phyloP scores from a whole-genome alignment of 352 stramenopile genomes.

The Globisporangium nodosum region DNA sequence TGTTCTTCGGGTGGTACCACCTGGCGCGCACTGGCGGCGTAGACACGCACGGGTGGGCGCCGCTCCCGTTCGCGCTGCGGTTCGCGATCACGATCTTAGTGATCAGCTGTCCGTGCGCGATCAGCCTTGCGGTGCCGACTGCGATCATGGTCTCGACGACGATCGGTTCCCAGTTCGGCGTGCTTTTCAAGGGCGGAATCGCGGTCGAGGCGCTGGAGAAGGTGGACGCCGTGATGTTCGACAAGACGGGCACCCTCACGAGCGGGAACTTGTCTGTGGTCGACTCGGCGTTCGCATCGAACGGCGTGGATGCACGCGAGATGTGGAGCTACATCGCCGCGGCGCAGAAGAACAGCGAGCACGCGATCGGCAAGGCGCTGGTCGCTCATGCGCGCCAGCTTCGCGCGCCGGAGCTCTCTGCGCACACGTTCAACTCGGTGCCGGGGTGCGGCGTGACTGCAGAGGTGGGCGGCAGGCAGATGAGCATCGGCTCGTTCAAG shows the following conservation, averaged over 20 bases:
- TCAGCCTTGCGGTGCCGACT: conserved; percentile 69
- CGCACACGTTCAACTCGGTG: conserved; percentile 34
- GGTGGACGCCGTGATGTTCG: conserved; percentile 72
- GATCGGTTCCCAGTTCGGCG: conserved; percentile 69
- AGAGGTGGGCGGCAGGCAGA: conserved; percentile 20
- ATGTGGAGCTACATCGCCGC: conserved; percentile 46
- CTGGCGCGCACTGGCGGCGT: conserved; percentile 35
- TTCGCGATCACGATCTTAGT: conserved; percentile 78
- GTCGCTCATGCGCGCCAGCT: conserved; percentile 33
- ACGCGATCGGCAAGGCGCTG: conserved; percentile 58
- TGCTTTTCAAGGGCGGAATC: conserved; percentile 76
- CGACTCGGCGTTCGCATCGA: conserved; percentile 6
- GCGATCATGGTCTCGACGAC: conserved; percentile 77
- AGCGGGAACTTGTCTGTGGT: conserved; percentile 47
- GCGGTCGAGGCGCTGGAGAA: conserved; percentile 63
- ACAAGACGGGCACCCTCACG: conserved; percentile 80
- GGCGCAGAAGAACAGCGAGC: conserved; percentile 55
- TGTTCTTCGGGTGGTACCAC: conserved; percentile 75
- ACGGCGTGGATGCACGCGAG: conserved; percentile 5
- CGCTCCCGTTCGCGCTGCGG: conserved; percentile 65
- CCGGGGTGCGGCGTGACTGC: conserved; percentile 62
- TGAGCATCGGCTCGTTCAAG: conserved; percentile 59
- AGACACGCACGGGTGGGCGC: conserved; percentile 43
- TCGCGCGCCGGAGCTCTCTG: conserved; percentile 16
- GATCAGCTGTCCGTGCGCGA: conserved; percentile 74